phyloP scores from a whole-genome alignment of 352 stramenopile genomes.

The Pythium sp. region DNA sequence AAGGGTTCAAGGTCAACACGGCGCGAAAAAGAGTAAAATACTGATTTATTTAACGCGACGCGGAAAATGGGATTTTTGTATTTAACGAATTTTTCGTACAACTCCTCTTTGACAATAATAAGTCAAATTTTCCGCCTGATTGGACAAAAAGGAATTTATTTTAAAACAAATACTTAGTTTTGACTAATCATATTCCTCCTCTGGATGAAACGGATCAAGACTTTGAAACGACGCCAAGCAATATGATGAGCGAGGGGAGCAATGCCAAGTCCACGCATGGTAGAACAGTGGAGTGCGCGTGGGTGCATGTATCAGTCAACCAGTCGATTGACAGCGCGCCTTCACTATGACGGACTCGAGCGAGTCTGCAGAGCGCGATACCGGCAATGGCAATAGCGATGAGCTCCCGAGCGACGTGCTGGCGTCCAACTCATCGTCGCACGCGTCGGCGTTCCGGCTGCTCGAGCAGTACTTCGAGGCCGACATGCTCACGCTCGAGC shows the following conservation, averaged over 20 bases:
- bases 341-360: background rate
- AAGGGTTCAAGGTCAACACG: background rate
- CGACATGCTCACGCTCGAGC: constrained; percentile 76
- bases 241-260: background rate
- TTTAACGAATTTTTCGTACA: too few species aligned
- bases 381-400: background rate
- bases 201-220: background rate
- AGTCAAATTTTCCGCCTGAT: too few species aligned
- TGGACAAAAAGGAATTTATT: too few species aligned
- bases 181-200: too few species aligned
- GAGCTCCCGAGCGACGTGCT: constrained; percentile 27
- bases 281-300: background rate
- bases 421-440: constrained; percentile 45
- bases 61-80: too few species aligned
- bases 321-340: background rate
- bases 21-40: too few species aligned
- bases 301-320: background rate
- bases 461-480: constrained; percentile 85
- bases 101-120: too few species aligned
- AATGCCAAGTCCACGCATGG: background rate
- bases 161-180: too few species aligned
- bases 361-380: background rate
- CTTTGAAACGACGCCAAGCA: background rate
- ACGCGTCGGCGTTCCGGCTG: constrained; percentile 68
- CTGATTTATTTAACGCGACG: too few species aligned